Evolutionary conservation across 1,284 basidiomycete genomes (phyloP), one percentile per base, ranked within the genome.

Genomic region (Apiotrichum sp.): DNA sequence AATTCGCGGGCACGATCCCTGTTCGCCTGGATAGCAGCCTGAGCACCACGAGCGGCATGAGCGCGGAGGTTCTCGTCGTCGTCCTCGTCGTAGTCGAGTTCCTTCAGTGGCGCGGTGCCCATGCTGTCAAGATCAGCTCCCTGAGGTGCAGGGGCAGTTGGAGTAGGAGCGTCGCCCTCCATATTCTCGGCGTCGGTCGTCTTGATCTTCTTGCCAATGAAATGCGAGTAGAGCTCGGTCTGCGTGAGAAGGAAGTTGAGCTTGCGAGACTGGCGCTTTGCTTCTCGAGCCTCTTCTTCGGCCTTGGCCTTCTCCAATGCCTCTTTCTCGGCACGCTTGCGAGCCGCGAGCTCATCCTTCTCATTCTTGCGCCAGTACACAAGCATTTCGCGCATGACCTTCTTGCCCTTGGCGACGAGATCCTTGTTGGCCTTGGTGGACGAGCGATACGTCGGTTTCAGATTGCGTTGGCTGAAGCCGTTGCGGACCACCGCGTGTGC

Each of bases 191-290:
- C 85, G 71, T 97, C 93, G 55, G 85, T 83, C 45, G 95, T 98
- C 79, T 96, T 97, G 67, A 98, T 83, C 79, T 98, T 98, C 77
- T 87, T 97, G 41, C 96, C 95, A 58, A 99, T 92, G 80, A 98
- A 98, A 80, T 99, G 96, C 65, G 91, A 95, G 78, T 98, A 99
- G 10, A 98, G 83, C 75, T 99, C 96, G 11, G 96, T 98, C 78
- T 98, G 96, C 59, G 92, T 98, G 76, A 99, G 95, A 75, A 99
- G 80, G 80, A 98, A 99, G 78, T 98, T 97, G 56, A 99, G 84
- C 77, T 98, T 98, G 65, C 96, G 84, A 3, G 93, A 89, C 77
- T 97, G 93, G 50, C 96, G 82, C 57, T 95, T 89, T 33, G 90
- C 88, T 77, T 99, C 96, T 50, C 96, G 84, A 73, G 88, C 90